Evolutionary conservation across 495 filamentous ascomycete genomes (phyloP), one percentile per base, ranked within the genome.

Genomic region (Friedmanniomyces endolithicus): DNA sequence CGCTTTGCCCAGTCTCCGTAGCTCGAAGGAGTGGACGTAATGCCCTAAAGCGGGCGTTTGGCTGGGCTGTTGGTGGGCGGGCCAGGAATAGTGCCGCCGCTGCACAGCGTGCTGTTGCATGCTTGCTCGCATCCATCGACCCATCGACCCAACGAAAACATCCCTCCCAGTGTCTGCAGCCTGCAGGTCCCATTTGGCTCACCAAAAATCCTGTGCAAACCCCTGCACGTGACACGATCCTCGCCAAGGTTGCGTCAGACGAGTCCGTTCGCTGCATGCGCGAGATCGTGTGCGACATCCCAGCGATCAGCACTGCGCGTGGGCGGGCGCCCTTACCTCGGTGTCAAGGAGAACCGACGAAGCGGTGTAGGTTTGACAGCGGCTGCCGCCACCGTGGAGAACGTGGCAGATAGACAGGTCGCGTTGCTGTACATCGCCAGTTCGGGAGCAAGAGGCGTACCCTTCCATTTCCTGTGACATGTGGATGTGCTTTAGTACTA

Each of bases 1-100:
- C 59, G 65, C 23, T 73, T 68, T 56, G 70, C 70, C 41, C 60
- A 66, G 49, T 55, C 59, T 33, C 64, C 40, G 45, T 48, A 52
- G 58, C 47, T 57, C 55, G 22, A 34, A 20, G 56, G 29, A 29
- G 29, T 1, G 33, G n/a, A 16, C 16, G 33, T 24, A 24, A 9
- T 20, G 40, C 43, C 9, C 24, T 17, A n/a, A 20, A 41, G 50
- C 50, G 34, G 29, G 22, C 20, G 25, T 17, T 8, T 35, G 33
- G 45, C 37, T 40, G 39, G 45, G 40, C n/a, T n/a, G n/a, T n/a
- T 46, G 14, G 9, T n/a, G 34, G 39, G 39, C 12, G 24, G 22
- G 11, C 48, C 50, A 52, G 53, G 17, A 58, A 58, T 58, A 53
- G 55, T 31, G 27, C 27, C 27, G 27, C 27, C 1, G 24, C 23